These are phyloP conservation scores for Hypomyces perniciosus DNA, from an alignment of 2,329 filamentous ascomycete species.

Conservation along the genomic window DNA sequence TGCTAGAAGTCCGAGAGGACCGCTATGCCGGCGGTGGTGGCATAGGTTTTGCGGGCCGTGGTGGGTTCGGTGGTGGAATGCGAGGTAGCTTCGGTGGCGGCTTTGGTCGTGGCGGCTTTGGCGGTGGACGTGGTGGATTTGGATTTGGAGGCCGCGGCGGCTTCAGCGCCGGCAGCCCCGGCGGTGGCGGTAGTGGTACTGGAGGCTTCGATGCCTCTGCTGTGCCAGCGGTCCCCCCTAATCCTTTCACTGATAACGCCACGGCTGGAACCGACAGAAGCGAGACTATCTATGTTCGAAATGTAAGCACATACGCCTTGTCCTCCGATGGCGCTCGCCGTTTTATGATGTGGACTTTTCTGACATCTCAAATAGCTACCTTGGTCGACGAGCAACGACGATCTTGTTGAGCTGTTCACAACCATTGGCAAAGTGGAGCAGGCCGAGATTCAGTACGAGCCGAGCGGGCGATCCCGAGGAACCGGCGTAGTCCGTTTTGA, in stretches of 20 bases:
- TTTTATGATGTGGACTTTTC: background rate
- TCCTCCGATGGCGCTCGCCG: background rate
- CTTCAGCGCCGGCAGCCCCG: conserved; percentile 35
- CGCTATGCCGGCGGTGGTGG: conserved; percentile 70
- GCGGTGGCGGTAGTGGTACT: conserved; percentile 40
- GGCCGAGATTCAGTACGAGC: conserved; percentile 98
- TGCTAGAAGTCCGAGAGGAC: conserved; percentile 92
- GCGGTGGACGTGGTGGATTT: conserved; percentile 50
- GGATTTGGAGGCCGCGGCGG: conserved; percentile 47
- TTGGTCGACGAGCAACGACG: conserved; percentile 98
- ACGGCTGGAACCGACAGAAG: conserved; percentile 79
- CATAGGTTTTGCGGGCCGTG: conserved; percentile 51
- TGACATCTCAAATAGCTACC: conserved; percentile 58
- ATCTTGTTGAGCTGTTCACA: conserved; percentile 90
- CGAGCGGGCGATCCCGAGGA: conserved; percentile 88
- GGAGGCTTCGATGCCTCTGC: conserved; percentile 44
- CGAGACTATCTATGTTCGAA: conserved; percentile 89
- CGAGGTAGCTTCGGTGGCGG: conserved; percentile 47
- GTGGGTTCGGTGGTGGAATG: conserved; percentile 54
- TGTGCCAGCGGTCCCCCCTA: conserved; percentile 54
- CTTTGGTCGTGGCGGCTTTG: conserved; percentile 38
- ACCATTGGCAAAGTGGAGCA: conserved; percentile 98
- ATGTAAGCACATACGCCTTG: conserved; percentile 56
- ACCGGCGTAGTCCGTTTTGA: conserved; percentile 97
- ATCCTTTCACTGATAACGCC: conserved; percentile 90